phyloP scores from a whole-genome alignment of 176 grass and related monocot genomes.

The Oryza coarctata region DNA sequence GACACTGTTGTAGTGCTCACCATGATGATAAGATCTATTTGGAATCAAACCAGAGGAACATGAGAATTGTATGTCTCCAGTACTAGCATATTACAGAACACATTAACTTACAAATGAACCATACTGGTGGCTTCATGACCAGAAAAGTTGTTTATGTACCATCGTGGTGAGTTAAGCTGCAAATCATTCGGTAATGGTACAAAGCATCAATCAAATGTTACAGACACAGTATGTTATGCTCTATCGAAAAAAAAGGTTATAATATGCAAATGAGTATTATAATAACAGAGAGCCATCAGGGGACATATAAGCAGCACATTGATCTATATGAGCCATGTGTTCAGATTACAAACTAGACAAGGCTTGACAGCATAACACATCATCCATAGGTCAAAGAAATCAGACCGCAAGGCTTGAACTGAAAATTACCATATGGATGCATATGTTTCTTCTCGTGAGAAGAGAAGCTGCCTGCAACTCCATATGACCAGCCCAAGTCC shows the following conservation, averaged over 20 bases:
- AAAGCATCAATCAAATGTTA: neutral
- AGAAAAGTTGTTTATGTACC: slow-evolving; percentile 93
- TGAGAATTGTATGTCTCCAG: neutral
- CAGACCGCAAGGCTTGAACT: neutral
- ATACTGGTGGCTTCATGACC: slow-evolving; percentile 60
- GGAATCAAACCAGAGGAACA: slow-evolving; percentile 6
- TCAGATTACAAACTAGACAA: neutral
- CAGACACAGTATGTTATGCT: neutral
- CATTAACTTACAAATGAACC: slow-evolving; percentile 89
- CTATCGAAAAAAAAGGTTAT: neutral
- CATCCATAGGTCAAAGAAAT: neutral
- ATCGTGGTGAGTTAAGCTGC: slow-evolving; percentile 77
- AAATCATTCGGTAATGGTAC: slow-evolving; percentile 29
- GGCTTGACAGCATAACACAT: neutral
- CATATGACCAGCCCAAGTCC: slow-evolving; percentile 93
- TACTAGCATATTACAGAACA: neutral
- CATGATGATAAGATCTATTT: slow-evolving; percentile 78
- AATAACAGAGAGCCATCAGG: neutral
- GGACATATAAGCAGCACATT: neutral
- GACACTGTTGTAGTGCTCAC: slow-evolving; percentile 93
- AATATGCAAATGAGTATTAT: neutral
- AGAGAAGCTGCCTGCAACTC: slow-evolving; percentile 93
- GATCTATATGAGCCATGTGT: neutral
- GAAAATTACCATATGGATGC: slow-evolving; percentile 75
- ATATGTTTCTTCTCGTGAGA: slow-evolving; percentile 79